Conservation (phyloP, 2,329 filamentous ascomycete genomes). For the Trichoderma sp. region DNA sequence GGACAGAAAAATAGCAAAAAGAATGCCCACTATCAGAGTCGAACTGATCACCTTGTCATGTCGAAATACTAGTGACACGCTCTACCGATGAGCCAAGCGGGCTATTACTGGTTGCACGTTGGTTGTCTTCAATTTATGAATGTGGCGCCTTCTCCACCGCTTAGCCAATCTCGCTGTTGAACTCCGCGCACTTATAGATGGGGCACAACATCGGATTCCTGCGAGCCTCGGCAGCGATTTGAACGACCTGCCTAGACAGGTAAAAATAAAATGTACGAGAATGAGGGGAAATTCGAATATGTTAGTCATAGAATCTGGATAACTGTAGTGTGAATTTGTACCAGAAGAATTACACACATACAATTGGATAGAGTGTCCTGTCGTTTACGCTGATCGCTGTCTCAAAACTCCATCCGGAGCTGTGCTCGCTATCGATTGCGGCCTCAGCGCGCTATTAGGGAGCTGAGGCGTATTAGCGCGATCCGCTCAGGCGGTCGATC, state of each 20-base stretch:
- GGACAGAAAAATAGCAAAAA: too few relatives aligned
- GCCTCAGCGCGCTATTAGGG: neutral
- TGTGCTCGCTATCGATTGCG: neutral
- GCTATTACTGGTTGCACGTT: too few relatives aligned
- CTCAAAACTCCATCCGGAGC: neutral
- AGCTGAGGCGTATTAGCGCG: neutral
- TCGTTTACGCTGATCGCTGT: neutral
- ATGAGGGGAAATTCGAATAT: neutral
- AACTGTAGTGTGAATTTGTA: neutral
- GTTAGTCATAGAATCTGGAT: neutral
- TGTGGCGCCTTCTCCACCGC: too few relatives aligned
- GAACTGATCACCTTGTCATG: conserved; percentile 27
- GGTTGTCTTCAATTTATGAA: too few relatives aligned
- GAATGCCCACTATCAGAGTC: conserved; percentile 26
- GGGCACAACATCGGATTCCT: too few relatives aligned
- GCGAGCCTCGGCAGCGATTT: neutral
- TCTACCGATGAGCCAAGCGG: conserved; percentile 27
- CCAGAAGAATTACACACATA: neutral
- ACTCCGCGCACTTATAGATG: too few relatives aligned
- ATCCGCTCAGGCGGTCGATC: neutral
- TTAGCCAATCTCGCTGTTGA: too few relatives aligned
- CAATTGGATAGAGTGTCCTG: neutral
- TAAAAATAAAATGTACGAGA: neutral
- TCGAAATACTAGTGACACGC: conserved; percentile 26
- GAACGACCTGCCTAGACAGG: conserved; percentile 7